A percentile compares a stretch with the other conserved stretches of the same genome.
phyloP scores from a whole-genome alignment of 2,329 filamentous ascomycete species.

The Exophiala spinifera region DNA sequence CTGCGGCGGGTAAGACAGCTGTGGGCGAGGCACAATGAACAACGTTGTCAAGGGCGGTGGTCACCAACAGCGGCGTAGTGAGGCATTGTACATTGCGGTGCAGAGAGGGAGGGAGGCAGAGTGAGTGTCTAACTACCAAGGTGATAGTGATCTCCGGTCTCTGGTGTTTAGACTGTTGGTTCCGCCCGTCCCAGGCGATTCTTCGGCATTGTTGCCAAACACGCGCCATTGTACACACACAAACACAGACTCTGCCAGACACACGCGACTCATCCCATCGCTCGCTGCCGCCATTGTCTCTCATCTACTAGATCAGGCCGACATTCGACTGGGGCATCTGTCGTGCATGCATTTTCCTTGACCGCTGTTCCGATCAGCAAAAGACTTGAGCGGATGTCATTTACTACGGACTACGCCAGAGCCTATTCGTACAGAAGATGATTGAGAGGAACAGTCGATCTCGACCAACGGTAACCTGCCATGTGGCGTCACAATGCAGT shows the following conservation, averaged over 20 bases:
- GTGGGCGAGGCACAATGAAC: neutral
- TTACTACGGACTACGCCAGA: slow-evolving; percentile 1
- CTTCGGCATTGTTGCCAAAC: neutral
- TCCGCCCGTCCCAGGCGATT: neutral
- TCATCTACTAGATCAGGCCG: neutral
- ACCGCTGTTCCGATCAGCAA: slow-evolving; percentile 11
- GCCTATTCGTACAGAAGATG: neutral
- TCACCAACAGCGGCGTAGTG: neutral
- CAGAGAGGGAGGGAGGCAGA: slow-evolving; percentile 15
- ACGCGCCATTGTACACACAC: too few species aligned
- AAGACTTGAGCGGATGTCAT: slow-evolving; percentile 13
- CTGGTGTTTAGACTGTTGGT: too few species aligned
- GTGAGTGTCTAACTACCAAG: too few species aligned
- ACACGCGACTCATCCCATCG: slow-evolving; percentile 2
- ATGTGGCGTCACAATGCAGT: slow-evolving; percentile 15
- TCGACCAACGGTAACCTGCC: slow-evolving; percentile 8
- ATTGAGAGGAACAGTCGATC: neutral
- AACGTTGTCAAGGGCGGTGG: neutral
- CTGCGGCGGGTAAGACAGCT: neutral
- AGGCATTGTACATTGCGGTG: slow-evolving; percentile 13
- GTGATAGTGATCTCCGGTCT: neutral
- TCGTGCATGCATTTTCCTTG: slow-evolving; percentile 9
- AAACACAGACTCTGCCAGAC: too few species aligned
- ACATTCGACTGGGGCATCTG: slow-evolving; percentile 9
- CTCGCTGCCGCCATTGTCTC: slow-evolving; percentile 3